These are phyloP conservation scores for Wickerhamiella allomyrinae DNA, from an alignment of 805 yeast genomes.

Conservation along the genomic window DNA sequence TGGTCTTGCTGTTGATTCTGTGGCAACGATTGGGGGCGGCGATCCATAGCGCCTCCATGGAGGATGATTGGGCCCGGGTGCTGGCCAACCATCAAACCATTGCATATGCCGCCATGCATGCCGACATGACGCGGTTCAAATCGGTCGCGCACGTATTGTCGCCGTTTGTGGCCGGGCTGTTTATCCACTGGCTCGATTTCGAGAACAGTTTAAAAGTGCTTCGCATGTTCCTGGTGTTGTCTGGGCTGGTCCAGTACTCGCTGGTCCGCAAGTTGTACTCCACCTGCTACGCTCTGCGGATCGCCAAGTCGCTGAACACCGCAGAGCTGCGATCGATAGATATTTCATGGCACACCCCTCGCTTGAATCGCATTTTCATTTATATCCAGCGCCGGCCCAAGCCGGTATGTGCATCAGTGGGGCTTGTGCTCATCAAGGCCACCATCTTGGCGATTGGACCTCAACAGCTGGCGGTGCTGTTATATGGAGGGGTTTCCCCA, in stretches of 20 bases:
- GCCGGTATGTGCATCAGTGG: conserved; percentile 15
- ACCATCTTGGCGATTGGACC: conserved; percentile 16
- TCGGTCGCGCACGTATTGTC: conserved; percentile 6
- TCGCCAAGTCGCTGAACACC: background rate
- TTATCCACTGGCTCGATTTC: conserved; percentile 4
- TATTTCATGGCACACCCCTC: conserved; percentile 6
- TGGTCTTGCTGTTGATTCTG: background rate
- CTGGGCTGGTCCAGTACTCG: conserved; percentile 11
- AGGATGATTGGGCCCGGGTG: conserved; percentile 18
- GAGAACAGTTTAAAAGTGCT: conserved; percentile 4
- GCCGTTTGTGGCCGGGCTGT: conserved; percentile 9
- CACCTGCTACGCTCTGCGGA: conserved; percentile 19
- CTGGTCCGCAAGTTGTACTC: conserved; percentile 14
- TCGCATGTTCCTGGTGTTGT: conserved; percentile 5
- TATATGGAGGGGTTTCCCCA: conserved; percentile 8
- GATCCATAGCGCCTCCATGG: conserved; percentile 9
- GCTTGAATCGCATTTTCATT: conserved; percentile 7
- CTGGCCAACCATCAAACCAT: conserved; percentile 16
- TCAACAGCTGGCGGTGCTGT: conserved; percentile 13
- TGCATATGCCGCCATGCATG: conserved; percentile 9
- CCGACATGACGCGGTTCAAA: conserved; percentile 8
- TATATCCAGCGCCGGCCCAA: conserved; percentile 14
- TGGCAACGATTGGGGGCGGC: background rate
- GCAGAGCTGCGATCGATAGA: background rate
- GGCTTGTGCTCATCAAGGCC: conserved; percentile 11